Conservation (phyloP, 192 early-diverging fungal genomes). For the Diversispora eburnea region DNA sequence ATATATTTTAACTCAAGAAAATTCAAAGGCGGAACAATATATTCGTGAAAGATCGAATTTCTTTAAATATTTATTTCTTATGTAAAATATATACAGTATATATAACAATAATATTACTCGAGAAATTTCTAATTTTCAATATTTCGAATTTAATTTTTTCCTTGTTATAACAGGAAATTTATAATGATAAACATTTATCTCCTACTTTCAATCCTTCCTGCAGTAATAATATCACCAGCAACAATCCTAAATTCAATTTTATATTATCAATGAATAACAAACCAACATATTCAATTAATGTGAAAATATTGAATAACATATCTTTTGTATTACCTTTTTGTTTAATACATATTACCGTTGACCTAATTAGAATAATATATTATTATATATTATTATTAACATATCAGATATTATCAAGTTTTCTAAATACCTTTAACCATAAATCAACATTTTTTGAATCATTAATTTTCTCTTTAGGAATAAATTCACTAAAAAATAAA, state of each 20-base stretch:
- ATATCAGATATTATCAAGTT: neutral
- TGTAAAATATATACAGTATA: too few species aligned
- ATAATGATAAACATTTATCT: conserved; percentile 45
- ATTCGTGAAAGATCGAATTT: too few species aligned
- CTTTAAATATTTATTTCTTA: too few species aligned
- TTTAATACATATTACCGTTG: conserved; percentile 64
- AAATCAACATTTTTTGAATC: conserved; percentile 74
- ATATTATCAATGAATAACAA: neutral
- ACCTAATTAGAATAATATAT: conserved; percentile 37
- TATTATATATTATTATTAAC: neutral
- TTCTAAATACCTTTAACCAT: conserved; percentile 58
- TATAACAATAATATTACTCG: too few species aligned
- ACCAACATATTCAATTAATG: conserved; percentile 75
- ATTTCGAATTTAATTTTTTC: neutral
- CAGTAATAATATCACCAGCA: conserved; percentile 75
- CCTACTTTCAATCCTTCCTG: conserved; percentile 56
- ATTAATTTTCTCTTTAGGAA: conserved; percentile 60
- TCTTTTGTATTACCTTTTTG: conserved; percentile 83
- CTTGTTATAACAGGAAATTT: conserved; percentile 48
- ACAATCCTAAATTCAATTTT: conserved; percentile 41
- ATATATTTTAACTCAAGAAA: too few species aligned
- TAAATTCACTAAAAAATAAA: conserved; percentile 57
- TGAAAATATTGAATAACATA: conserved; percentile 90
- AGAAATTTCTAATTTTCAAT: too few species aligned
- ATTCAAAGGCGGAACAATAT: too few species aligned